Conservation (phyloP, 805 yeast genomes). For the Scheffersomyces ergatensis region DNA sequence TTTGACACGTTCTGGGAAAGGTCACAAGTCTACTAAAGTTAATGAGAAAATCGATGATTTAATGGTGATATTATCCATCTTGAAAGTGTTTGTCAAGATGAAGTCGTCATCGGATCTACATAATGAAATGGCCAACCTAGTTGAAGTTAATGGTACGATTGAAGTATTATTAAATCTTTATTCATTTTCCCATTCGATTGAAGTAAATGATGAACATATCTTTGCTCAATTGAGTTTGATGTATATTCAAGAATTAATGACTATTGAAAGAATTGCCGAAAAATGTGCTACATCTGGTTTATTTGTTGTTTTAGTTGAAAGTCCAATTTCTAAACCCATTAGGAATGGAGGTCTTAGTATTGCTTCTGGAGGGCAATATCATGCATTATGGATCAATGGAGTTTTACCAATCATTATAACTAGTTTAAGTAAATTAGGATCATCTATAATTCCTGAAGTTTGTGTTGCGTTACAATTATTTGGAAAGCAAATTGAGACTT, state of each 20-base stretch:
- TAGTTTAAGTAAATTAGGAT: slow-evolving; percentile 62
- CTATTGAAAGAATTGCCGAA: slow-evolving; percentile 62
- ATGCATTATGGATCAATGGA: slow-evolving; percentile 85
- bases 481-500: slow-evolving; percentile 59
- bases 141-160: slow-evolving; percentile 59
- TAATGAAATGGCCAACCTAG: slow-evolving; percentile 46
- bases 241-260: slow-evolving; percentile 66
- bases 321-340: slow-evolving; percentile 65
- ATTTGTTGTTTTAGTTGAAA: slow-evolving; percentile 63
- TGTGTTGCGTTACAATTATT: slow-evolving; percentile 63
- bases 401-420: slow-evolving; percentile 64
- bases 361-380: slow-evolving; percentile 52
- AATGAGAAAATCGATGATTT: slow-evolving; percentile 63
- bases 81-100: slow-evolving; percentile 53
- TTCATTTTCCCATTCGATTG: slow-evolving; percentile 62
- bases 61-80: slow-evolving; percentile 58
- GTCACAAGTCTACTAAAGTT: slow-evolving; percentile 30
- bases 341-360: slow-evolving; percentile 64
- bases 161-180: slow-evolving; percentile 62
- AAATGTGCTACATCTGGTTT: slow-evolving; percentile 63
- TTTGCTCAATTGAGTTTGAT: slow-evolving; percentile 71
- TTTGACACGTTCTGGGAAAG: slow-evolving; percentile 32
- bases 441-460: slow-evolving; percentile 60
- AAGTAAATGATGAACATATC: slow-evolving; percentile 59
- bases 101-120: slow-evolving; percentile 48